Conservation (phyloP, 441 rosid genomes). For the Pelargonium australe region DNA sequence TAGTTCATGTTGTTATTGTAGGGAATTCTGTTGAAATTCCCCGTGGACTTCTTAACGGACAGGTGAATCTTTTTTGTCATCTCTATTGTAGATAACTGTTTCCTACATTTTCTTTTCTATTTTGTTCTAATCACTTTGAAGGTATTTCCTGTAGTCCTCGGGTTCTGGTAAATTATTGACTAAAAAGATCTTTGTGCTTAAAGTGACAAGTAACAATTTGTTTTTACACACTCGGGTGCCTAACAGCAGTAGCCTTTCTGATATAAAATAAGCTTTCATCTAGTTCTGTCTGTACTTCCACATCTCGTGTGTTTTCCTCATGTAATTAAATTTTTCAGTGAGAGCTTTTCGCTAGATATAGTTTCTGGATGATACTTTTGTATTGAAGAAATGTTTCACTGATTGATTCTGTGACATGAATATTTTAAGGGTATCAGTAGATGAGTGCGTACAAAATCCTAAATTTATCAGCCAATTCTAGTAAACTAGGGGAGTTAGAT, state of each 20-base stretch:
- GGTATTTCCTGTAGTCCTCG: slow-evolving; percentile 6
- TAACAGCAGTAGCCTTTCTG: too few species aligned
- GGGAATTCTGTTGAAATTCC: slow-evolving; percentile 91
- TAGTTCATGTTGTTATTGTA: slow-evolving; percentile 81
- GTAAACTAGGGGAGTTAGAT: not conserved
- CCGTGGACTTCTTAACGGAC: slow-evolving; percentile 57
- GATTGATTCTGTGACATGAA: not conserved
- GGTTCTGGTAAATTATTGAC: not conserved
- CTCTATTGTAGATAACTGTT: slow-evolving; percentile 5
- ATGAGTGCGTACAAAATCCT: slow-evolving; percentile 2
- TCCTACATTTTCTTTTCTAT: not conserved
- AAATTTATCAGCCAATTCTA: not conserved
- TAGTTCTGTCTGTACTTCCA: too few species aligned
- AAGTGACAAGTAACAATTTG: too few species aligned
- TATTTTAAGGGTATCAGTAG: not conserved
- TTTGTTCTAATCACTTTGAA: slow-evolving; percentile 6
- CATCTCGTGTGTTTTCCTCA: not conserved
- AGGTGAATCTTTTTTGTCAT: slow-evolving; percentile 35
- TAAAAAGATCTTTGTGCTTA: not conserved
- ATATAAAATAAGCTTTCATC: too few species aligned
- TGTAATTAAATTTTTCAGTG: not conserved
- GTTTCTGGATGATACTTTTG: not conserved
- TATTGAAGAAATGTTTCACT: not conserved
- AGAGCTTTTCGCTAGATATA: not conserved
- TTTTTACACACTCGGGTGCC: too few species aligned